Percentiles rank a stretch among this genome's conserved stretches.
These are phyloP conservation scores for Arthrobotrys iridis DNA, from an alignment of 2,329 filamentous ascomycete species.

Conservation along the genomic window DNA sequence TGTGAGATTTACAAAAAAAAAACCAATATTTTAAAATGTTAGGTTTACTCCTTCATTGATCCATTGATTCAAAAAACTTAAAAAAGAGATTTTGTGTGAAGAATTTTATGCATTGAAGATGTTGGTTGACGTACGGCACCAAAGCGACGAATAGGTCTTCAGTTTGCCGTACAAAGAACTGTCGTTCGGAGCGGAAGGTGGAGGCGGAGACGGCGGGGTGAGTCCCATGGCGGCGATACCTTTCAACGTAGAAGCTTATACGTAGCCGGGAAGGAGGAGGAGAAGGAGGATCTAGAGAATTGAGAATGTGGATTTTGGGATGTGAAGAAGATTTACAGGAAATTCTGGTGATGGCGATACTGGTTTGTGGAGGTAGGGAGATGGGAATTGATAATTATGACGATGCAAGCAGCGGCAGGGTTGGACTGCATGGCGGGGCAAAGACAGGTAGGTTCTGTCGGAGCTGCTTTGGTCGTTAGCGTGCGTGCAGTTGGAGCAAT, in stretches of 20 bases:
- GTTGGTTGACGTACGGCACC: slow-evolving; percentile 47
- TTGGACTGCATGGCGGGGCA: slow-evolving; percentile 22
- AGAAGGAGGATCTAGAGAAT: slow-evolving; percentile 35
- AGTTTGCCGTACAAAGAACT: slow-evolving; percentile 25
- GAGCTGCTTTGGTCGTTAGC: not conserved
- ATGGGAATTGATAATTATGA: not conserved
- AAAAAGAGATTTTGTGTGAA: too few species aligned
- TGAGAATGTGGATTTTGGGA: slow-evolving; percentile 13
- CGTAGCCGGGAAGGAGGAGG: too few species aligned
- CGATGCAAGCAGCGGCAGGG: too few species aligned
- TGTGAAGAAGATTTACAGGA: not conserved
- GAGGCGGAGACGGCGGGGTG: slow-evolving; percentile 26
- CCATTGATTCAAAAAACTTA: not conserved
- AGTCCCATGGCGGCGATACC: slow-evolving; percentile 41
- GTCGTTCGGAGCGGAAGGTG: slow-evolving; percentile 22
- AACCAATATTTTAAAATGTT: too few species aligned
- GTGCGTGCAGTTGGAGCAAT: not conserved
- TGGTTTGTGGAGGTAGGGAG: not conserved
- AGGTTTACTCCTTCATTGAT: not conserved
- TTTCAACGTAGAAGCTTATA: slow-evolving; percentile 24
- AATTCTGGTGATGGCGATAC: not conserved
- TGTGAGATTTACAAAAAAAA: not conserved
- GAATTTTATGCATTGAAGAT: too few species aligned
- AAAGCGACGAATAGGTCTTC: slow-evolving; percentile 28
- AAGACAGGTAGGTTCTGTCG: slow-evolving; percentile 3